These are phyloP conservation scores for Przewalskia tangutica DNA, from an alignment of 257 asterid genomes.

Conservation along the genomic window DNA sequence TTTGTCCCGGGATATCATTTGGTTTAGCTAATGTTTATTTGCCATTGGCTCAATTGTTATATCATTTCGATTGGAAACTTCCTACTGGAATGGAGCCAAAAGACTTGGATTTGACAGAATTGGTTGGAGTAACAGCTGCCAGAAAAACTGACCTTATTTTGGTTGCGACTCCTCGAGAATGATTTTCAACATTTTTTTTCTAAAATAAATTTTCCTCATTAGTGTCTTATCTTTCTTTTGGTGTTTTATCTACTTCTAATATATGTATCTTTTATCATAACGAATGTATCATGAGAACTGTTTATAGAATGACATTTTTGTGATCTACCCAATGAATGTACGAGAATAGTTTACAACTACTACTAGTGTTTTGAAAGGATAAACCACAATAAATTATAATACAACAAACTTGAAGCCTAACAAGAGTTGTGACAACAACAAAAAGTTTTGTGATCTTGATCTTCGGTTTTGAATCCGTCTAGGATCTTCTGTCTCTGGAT, in stretches of 20 bases:
- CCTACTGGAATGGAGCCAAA: background rate
- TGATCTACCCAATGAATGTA: too few species aligned
- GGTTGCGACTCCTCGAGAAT: background rate
- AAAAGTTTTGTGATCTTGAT: too few species aligned
- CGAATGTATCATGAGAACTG: too few species aligned
- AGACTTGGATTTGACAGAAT: background rate
- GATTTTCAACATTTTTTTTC: background rate
- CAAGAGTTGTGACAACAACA: too few species aligned
- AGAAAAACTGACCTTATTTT: background rate
- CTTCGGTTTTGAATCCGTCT: too few species aligned
- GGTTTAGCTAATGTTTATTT: slow-evolving; percentile 4
- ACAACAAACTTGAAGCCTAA: too few species aligned
- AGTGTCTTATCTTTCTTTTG: too few species aligned
- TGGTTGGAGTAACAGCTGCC: background rate
- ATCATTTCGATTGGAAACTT: background rate
- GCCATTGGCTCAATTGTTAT: background rate
- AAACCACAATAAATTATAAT: too few species aligned
- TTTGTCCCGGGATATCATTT: background rate
- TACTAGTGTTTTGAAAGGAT: too few species aligned
- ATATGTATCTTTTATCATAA: background rate
- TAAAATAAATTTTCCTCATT: background rate
- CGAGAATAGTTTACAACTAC: too few species aligned
- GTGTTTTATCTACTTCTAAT: background rate
- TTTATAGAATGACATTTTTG: background rate
- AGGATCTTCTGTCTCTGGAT: too few species aligned